These are phyloP conservation scores for Lactarius evosmus DNA, from an alignment of 768 basidiomycete species.

Conservation along the genomic window DNA sequence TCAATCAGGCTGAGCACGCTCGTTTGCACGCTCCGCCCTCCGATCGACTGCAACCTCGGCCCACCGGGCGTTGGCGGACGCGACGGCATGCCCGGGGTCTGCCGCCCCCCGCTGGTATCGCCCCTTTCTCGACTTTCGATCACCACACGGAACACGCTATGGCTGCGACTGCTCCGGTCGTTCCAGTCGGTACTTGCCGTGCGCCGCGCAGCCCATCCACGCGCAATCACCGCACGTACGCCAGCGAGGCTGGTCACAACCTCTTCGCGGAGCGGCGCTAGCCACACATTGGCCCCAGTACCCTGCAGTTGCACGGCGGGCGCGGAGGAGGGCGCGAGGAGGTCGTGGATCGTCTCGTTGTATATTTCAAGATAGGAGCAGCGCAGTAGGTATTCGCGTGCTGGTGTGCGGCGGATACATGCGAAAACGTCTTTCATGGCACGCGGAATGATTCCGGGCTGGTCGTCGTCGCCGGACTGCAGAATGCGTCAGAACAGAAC, in stretches of 20 bases:
- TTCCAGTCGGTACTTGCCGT: constrained; percentile 99
- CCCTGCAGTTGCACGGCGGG: constrained; percentile 71
- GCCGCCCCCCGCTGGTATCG: constrained; percentile 46
- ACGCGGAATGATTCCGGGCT: constrained; percentile 93
- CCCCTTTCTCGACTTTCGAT: constrained; percentile 81
- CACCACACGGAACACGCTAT: constrained; percentile 91
- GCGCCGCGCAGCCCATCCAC: constrained; percentile 83
- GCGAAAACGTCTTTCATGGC: constrained; percentile 91
- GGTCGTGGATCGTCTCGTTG: constrained; percentile 85
- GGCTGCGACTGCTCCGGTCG: constrained; percentile 88
- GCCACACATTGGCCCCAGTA: constrained; percentile 53
- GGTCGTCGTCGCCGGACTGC: constrained; percentile 69
- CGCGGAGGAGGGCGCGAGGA: constrained; percentile 69
- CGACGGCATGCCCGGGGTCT: constrained; percentile 49
- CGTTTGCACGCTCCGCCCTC: constrained; percentile 75
- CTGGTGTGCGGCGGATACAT: constrained; percentile 70
- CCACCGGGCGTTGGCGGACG: constrained; percentile 53
- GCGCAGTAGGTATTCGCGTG: constrained; percentile 88
- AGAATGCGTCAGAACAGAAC: constrained; percentile 2
- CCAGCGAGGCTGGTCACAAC: constrained; percentile 89
- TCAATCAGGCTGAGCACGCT: constrained; percentile 87
- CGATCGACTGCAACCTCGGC: constrained; percentile 68
- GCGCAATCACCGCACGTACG: constrained; percentile 77
- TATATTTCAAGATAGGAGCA: constrained; percentile 98
- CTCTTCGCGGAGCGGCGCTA: constrained; percentile 82